Base-by-base conservation (phyloP, 306 rosid species). In the Cicer bijugum region DNA sequence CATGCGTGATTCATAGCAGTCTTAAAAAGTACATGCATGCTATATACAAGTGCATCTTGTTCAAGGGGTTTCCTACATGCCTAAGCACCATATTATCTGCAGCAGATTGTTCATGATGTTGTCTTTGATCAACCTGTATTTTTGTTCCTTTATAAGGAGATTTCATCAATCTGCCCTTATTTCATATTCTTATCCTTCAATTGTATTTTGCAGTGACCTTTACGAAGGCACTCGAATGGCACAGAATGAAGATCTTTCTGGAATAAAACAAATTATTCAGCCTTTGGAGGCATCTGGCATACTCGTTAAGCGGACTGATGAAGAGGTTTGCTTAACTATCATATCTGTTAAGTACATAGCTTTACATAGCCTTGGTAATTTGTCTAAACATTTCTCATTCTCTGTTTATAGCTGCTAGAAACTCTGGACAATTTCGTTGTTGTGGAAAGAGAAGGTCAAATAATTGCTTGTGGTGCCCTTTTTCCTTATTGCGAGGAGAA, bases 221-320 rank as follows among this genome's bases (percentile, higher is more conserved):
- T 95, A 95, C 9, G 99, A 95, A 88, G 99, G 97, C 75, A 95
- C 99, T 28, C 95, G 99, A 73, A 82, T 69, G 86, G 99, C 99
- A 67, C 82, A 66, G 72, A 82, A 53, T 38, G 58, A 87, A 12
- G 99, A 95, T 83, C 43, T 95, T 78, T 58, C 78, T 56, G 92
- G 89, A 82, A 87, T 95, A 67, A 89, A 87, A 80, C 86, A 87
- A 85, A 72, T 95, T 72, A 73, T 91, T 62, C 88, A 61, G 74
- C 99, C 97, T 61, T 70, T 94, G 82, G 96, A 85, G 84, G 90
- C 82, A 69, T 79, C 88, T 50, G 97, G 99, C 71, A 69, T 81
- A 78, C 83, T 95, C 83, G 92, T 95, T 84, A 86, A 52, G 67
- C 85, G 99, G 85, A 87, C 90, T 19, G 93, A 91, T 42, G 83